Percentiles rank a stretch among this genome's conserved stretches.
These are phyloP conservation scores for Asterella californica DNA, from an alignment of 225 moss, liverwort and hornwort genomes.

Conservation along the genomic window DNA sequence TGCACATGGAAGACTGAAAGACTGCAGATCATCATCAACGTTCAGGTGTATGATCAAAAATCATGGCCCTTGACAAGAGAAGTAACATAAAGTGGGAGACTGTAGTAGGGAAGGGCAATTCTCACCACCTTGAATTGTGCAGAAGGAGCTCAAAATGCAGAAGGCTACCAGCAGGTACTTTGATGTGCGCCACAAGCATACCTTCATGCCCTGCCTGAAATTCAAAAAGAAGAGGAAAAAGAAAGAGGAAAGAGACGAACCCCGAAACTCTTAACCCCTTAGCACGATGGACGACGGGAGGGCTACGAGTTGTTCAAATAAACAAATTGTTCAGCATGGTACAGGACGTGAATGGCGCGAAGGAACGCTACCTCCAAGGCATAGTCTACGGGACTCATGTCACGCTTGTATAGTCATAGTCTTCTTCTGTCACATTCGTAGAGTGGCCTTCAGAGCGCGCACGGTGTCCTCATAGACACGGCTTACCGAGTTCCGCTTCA, in stretches of 20 bases:
- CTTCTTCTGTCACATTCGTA: not conserved
- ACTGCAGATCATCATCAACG: too few relatives aligned
- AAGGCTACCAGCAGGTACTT: slow-evolving; percentile 89
- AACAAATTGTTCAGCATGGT: not conserved
- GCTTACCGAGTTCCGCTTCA: not conserved
- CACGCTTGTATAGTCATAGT: slow-evolving; percentile 29
- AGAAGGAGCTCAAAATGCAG: slow-evolving; percentile 65
- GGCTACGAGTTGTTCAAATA: not conserved
- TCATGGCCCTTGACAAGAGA: too few relatives aligned
- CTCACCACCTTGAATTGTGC: slow-evolving; percentile 69
- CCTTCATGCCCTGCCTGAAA: slow-evolving; percentile 98
- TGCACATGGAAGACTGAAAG: not conserved
- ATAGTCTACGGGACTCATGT: slow-evolving; percentile 45
- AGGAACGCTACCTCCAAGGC: slow-evolving; percentile 29
- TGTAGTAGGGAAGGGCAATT: not conserved
- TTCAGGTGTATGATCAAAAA: not conserved
- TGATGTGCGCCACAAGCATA: slow-evolving; percentile 91
- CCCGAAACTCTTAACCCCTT: not conserved
- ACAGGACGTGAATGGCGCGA: not conserved
- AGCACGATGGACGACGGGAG: not conserved
- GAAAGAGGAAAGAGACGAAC: not conserved
- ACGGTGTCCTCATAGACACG: slow-evolving; percentile 16
- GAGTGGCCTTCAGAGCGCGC: not conserved
- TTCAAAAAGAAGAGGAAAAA: not conserved
- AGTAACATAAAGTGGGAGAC: not conserved